Percentiles rank a stretch among this genome's conserved stretches.
phyloP scores from a whole-genome alignment of 371 early-diverging fungal genomes.

The Dinochytrium kinnereticum region DNA sequence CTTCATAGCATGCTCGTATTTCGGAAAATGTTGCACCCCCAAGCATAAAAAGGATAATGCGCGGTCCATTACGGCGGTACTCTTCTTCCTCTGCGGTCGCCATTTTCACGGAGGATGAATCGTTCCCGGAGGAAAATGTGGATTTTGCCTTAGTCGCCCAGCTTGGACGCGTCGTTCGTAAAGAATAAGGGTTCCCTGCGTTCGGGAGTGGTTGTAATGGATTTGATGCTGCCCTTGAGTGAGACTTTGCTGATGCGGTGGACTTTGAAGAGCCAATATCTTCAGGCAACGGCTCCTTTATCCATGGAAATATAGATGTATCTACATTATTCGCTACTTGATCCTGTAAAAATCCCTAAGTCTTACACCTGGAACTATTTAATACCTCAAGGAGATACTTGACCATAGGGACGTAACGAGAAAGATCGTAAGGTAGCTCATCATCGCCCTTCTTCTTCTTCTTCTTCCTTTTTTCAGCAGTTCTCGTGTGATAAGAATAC shows the following conservation, averaged over 20 bases:
- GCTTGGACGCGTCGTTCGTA: slow-evolving; percentile 54
- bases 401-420: slow-evolving; percentile 50
- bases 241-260: slow-evolving; percentile 7
- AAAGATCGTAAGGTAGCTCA: slow-evolving; percentile 47
- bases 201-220: slow-evolving; percentile 34
- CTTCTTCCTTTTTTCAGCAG: slow-evolving; percentile 45
- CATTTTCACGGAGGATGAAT: neutral
- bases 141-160: slow-evolving; percentile 42
- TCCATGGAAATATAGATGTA: slow-evolving; percentile 48
- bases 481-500: slow-evolving; percentile 45
- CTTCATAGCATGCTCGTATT: slow-evolving; percentile 83
- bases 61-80: slow-evolving; percentile 51
- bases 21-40: slow-evolving; percentile 95
- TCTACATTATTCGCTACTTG: slow-evolving; percentile 46
- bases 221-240: slow-evolving; percentile 6
- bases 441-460: slow-evolving; percentile 44
- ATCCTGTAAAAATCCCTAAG: slow-evolving; percentile 36
- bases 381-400: slow-evolving; percentile 53
- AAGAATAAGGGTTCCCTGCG: slow-evolving; percentile 44
- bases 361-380: neutral
- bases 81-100: slow-evolving; percentile 35
- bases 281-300: slow-evolving; percentile 44
- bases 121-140: neutral
- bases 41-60: slow-evolving; percentile 83
- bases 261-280: slow-evolving; percentile 24